Conservation (phyloP, 768 basidiomycete species). For the Amanita molliuscula region DNA sequence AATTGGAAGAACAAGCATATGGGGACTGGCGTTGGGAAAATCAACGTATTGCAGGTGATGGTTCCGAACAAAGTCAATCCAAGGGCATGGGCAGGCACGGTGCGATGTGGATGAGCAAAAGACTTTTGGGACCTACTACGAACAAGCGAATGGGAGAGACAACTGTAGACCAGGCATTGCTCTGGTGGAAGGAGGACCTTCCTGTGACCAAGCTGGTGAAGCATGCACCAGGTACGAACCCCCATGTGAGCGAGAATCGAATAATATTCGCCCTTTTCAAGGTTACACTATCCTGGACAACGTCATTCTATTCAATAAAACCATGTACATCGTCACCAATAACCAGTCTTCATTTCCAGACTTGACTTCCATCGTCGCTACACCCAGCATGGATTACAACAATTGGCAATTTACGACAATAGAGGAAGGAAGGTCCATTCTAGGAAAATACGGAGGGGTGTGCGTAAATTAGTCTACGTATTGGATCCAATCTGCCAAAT, state of each 20-base stretch:
- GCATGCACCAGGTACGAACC: slow-evolving; percentile 51
- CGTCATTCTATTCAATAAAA: slow-evolving; percentile 62
- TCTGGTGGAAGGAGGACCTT: slow-evolving; percentile 43
- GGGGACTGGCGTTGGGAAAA: slow-evolving; percentile 65
- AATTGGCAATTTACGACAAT: slow-evolving; percentile 54
- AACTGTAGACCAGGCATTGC: slow-evolving; percentile 42
- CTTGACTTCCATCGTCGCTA: slow-evolving; percentile 39
- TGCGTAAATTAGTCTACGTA: slow-evolving; percentile 15
- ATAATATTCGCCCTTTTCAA: slow-evolving; percentile 16
- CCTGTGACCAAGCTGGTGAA: slow-evolving; percentile 48
- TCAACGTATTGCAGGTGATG: slow-evolving; percentile 47
- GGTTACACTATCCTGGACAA: slow-evolving; percentile 83
- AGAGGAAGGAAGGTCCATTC: slow-evolving; percentile 31
- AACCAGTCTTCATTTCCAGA: slow-evolving; percentile 50
- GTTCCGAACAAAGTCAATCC: slow-evolving; percentile 34
- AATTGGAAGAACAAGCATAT: slow-evolving; percentile 51
- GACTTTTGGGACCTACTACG: slow-evolving; percentile 16
- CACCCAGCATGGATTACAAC: slow-evolving; percentile 21
- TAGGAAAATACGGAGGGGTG: slow-evolving; percentile 49
- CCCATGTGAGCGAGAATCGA: neutral
- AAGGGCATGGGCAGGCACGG: slow-evolving; percentile 30
- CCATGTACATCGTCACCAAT: slow-evolving; percentile 68
- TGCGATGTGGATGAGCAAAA: slow-evolving; percentile 32
- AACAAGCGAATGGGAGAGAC: slow-evolving; percentile 19
- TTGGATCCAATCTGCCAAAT: neutral